Conservation (phyloP, 2,329 filamentous ascomycete genomes). For the Bipolaris oryzae region DNA sequence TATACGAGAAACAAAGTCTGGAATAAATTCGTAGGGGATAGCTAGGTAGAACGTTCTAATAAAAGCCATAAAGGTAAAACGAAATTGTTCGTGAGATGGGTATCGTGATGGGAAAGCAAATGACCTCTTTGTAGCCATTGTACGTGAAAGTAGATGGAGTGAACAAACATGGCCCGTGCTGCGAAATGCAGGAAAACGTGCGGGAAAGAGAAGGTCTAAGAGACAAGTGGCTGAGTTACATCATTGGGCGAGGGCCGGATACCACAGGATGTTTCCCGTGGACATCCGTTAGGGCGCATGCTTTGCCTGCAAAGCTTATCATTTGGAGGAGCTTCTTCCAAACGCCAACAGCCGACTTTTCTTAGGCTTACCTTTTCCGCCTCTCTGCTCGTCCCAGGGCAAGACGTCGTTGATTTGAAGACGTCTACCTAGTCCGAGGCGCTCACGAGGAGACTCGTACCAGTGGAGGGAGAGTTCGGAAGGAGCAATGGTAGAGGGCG, state of each 20-base stretch:
- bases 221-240: not conserved
- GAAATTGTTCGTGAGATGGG: not conserved
- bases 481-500: conserved; percentile 40
- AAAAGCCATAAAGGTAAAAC: not conserved
- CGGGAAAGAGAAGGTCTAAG: not conserved
- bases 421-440: conserved; percentile 45
- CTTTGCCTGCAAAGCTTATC: conserved; percentile 14
- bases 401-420: conserved; percentile 41
- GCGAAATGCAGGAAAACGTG: not conserved
- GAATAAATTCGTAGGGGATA: not conserved
- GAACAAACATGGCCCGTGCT: not conserved
- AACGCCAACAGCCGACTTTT: conserved; percentile 39
- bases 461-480: conserved; percentile 47
- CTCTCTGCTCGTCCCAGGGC: conserved; percentile 38
- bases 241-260: not conserved
- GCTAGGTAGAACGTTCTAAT: not conserved
- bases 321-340: conserved; percentile 14
- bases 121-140: not conserved
- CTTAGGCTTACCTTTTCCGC: conserved; percentile 35
- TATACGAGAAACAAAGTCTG: no score
- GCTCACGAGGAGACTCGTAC: conserved; percentile 45
- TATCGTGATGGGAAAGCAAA: conserved; percentile 1
- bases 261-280: conserved; percentile 9
- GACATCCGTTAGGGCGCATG: conserved; percentile 11
- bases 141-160: not conserved